Evolutionary conservation across 108 stramenopile genomes (phyloP).

Genomic region (Skeletonema tropicum): DNA sequence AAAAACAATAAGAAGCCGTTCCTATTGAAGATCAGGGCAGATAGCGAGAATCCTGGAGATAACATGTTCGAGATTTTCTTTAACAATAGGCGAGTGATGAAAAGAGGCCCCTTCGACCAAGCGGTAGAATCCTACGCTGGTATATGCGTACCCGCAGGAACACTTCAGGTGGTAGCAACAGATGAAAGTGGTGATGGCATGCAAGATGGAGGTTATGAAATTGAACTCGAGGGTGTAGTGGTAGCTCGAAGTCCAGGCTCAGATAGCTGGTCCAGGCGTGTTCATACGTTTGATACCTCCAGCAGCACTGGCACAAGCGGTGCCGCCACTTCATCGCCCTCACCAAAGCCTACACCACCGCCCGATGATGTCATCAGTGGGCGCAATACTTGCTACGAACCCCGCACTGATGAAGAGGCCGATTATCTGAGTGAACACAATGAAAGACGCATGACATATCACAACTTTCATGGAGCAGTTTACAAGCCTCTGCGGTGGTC

Average conservation of each 20-base stretch:
- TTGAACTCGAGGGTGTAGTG: not conserved
- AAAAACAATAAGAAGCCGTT: not conserved
- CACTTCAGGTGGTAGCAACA: not conserved
- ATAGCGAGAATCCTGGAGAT: not conserved
- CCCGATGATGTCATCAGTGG: not conserved
- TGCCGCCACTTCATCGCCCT: not conserved
- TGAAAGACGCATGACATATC: slow-evolving; percentile 10
- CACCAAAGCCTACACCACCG: not conserved
- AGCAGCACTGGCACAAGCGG: not conserved
- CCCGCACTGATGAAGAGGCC: not conserved
- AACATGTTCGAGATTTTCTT: not conserved
- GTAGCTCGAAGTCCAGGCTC: not conserved
- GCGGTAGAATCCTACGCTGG: not conserved
- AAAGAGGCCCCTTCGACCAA: not conserved
- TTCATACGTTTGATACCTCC: not conserved
- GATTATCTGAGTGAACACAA: slow-evolving; percentile 31
- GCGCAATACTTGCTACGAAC: not conserved
- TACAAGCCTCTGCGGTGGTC: slow-evolving; percentile 32
- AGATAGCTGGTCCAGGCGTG: not conserved
- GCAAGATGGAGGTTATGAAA: not conserved
- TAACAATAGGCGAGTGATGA: not conserved
- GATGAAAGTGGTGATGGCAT: not conserved
- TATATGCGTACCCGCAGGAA: not conserved
- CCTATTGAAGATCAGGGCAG: not conserved
- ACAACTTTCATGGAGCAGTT: slow-evolving; percentile 4